Percentiles rank a stretch among this genome's conserved stretches.
Evolutionary conservation across 768 basidiomycete genomes (phyloP).

Genomic region (Russula vinacea): DNA sequence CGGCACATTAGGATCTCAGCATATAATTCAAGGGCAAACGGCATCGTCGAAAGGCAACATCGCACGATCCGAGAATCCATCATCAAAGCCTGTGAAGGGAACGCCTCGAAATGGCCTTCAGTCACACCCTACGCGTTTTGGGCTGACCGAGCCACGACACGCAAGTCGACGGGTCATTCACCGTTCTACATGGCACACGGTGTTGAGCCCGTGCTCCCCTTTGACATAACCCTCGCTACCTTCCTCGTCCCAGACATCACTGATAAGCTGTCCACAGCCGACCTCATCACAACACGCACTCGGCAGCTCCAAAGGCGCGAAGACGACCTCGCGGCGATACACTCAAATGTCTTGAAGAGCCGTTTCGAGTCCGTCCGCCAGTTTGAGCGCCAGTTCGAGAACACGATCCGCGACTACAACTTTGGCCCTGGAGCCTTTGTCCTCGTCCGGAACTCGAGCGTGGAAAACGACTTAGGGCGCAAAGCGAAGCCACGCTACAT

Average conservation of each 20-base stretch:
- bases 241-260: conserved; percentile 25
- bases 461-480: too few species aligned
- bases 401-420: too few species aligned
- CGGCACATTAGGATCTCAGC: not conserved
- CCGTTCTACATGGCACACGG: too few species aligned
- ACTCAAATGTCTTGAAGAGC: not conserved
- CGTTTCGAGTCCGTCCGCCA: too few species aligned
- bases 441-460: too few species aligned
- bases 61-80: conserved; percentile 32
- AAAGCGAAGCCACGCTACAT: too few species aligned
- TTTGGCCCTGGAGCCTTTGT: too few species aligned
- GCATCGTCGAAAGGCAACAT: not conserved
- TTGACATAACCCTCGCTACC: too few species aligned
- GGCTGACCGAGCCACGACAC: too few species aligned
- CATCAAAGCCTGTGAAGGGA: conserved; percentile 32
- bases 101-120: not conserved
- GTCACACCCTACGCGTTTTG: conserved; percentile 29
- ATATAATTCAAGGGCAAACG: not conserved
- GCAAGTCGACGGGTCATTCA: too few species aligned
- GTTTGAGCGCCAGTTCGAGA: too few species aligned
- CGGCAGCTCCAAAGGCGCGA: conserved; percentile 23
- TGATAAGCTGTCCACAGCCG: conserved; percentile 22
- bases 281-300: conserved; percentile 26
- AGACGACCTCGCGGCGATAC: conserved; percentile 10
- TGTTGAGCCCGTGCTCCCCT: too few species aligned